Conservation (phyloP, 495 filamentous ascomycete species). For the Amniculicola lignicola region DNA sequence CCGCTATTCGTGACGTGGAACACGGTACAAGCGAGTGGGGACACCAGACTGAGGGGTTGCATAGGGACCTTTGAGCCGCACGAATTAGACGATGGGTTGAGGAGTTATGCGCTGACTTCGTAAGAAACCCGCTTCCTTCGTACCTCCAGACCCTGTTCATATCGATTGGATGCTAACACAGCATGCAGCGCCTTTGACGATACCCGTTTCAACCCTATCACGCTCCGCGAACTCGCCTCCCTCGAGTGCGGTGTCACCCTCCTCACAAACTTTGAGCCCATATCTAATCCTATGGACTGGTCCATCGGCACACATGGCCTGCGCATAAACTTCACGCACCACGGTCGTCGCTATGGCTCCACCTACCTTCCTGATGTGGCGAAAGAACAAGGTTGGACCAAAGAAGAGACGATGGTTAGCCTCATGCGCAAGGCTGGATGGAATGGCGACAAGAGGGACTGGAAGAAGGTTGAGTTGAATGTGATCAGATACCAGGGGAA, state of each 20-base stretch:
- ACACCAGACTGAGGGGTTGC: slow-evolving; percentile 78
- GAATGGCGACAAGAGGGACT: slow-evolving; percentile 63
- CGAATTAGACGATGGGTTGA: slow-evolving; percentile 67
- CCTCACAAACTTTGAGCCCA: slow-evolving; percentile 48
- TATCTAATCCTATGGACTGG: slow-evolving; percentile 75
- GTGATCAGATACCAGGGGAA: slow-evolving; percentile 79
- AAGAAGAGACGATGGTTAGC: slow-evolving; percentile 84
- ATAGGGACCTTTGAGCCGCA: slow-evolving; percentile 92
- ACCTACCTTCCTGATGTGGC: slow-evolving; percentile 94
- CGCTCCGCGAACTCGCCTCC: slow-evolving; percentile 54
- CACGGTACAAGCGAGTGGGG: slow-evolving; percentile 54
- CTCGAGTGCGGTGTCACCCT: slow-evolving; percentile 47
- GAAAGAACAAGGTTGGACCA: slow-evolving; percentile 89
- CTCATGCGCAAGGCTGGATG: slow-evolving; percentile 94
- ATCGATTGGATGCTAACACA: slow-evolving; percentile 6
- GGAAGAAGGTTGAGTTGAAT: slow-evolving; percentile 71
- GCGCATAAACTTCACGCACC: slow-evolving; percentile 47
- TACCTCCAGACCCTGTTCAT: too few relatives aligned
- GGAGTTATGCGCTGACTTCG: slow-evolving; percentile 81
- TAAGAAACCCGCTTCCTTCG: slow-evolving; percentile 50
- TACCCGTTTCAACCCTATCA: slow-evolving; percentile 75
- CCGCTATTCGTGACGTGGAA: slow-evolving; percentile 98
- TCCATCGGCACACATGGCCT: slow-evolving; percentile 79
- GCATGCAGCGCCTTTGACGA: slow-evolving; percentile 74
- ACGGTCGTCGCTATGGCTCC: slow-evolving; percentile 48